Evolutionary conservation across 1,139 yeast species (phyloP).

Genomic region (Nematodospora anomalae): DNA sequence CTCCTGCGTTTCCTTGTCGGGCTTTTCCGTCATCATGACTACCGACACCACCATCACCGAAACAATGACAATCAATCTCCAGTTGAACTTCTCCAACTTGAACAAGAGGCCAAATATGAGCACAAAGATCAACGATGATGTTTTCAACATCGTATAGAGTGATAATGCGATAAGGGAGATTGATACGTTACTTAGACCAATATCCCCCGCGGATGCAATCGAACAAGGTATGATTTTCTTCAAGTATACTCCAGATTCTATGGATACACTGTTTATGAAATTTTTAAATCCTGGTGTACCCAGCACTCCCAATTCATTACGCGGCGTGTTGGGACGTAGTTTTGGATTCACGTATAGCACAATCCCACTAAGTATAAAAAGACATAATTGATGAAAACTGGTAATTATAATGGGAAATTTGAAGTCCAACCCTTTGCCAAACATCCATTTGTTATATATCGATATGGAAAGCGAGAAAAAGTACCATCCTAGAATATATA

Average conservation of each 20-base stretch:
- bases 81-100: conserved; percentile 68
- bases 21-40: conserved; percentile 72
- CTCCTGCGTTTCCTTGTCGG: conserved; percentile 18
- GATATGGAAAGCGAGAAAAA: conserved; percentile 70
- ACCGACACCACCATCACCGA: conserved; percentile 80
- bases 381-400: conserved; percentile 76
- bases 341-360: conserved; percentile 49
- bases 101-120: conserved; percentile 81
- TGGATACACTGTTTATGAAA: conserved; percentile 17
- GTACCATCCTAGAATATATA: conserved; percentile 51
- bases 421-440: conserved; percentile 71
- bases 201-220: conserved; percentile 86
- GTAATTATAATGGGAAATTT: conserved; percentile 84
- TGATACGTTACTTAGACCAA: conserved; percentile 88
- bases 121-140: conserved; percentile 84
- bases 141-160: conserved; percentile 90
- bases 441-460: conserved; percentile 98
- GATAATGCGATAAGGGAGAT: conserved; percentile 76
- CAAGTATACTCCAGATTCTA: conserved; percentile 33
- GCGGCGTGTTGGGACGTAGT: conserved; percentile 40
- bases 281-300: conserved; percentile 3
- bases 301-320: not conserved
- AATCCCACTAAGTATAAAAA: conserved; percentile 49
- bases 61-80: conserved; percentile 68
- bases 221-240: conserved; percentile 80